Base-by-base conservation (phyloP, 345 rosid species). In the Boechera retrofracta region DNA sequence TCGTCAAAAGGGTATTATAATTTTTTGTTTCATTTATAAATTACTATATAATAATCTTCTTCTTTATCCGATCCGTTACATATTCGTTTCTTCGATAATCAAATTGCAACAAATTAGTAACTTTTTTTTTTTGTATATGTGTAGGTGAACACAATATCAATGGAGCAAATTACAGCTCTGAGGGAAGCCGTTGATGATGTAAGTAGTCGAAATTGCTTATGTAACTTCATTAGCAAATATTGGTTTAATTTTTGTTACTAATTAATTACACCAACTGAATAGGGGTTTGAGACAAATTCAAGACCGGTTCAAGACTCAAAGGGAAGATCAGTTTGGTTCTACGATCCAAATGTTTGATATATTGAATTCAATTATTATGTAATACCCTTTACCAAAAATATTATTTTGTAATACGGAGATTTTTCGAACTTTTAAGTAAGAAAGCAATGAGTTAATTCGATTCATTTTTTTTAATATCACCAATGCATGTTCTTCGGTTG, bases 71-170 rank as follows among this genome's bases (percentile, higher is more conserved):
- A 51, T 61, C 54, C 39, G 24, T 55, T 69, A 5, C 8, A 15
- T 56, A 9, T 28, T 12, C 2, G 4, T 7, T n/a, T 56, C 21
- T 21, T 4, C 10, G 42, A 16, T 59, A 16, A 16, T 36, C 4
- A 54, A 54, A 57, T 65, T 15, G 3, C n/a, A 28, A 45, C 10
- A 0, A 10, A 35, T 51, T 12, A 35, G 13, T 59, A 10, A 59
- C 0, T 16, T 35, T 59, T 3, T 1, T 21, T 21, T 16, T 16
- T 16, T 42, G 33, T 26, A 2, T 65, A 10, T 33, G 1, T 65
- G 24, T 36, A 87, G 97, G 89, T 86, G 75, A 88, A 85, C 69
- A 89, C 98, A 38, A 87, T 85, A 36, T 86, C 97, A 32, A 80
- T 70, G 81, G 88, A 88, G 79, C 93, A 93, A 80, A 84, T 87